Percentiles rank a stretch among this genome's conserved stretches.
phyloP scores from a whole-genome alignment of 2,329 filamentous ascomycete species.

The Clarireedia paspali region DNA sequence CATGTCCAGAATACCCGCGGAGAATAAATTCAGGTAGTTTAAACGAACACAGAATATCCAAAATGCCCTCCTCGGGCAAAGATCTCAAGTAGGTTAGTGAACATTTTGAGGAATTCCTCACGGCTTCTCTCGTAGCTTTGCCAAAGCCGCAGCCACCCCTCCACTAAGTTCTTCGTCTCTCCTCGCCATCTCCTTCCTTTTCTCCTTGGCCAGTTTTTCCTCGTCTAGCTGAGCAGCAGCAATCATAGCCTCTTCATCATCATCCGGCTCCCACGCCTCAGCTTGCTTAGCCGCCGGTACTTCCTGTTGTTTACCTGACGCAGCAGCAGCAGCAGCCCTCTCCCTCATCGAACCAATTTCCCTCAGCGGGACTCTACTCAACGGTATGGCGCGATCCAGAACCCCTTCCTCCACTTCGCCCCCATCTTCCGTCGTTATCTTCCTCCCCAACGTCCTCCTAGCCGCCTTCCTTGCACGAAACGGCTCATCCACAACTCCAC shows the following conservation, averaged over 20 bases:
- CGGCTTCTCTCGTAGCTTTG: constrained; percentile 35
- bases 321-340: neutral
- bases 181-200: constrained; percentile 18
- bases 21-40: too few species aligned
- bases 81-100: too few species aligned
- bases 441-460: constrained; percentile 38
- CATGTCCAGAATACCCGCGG: too few species aligned
- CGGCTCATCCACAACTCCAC: constrained; percentile 70
- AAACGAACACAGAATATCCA: too few species aligned
- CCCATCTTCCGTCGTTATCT: constrained; percentile 15
- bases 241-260: constrained; percentile 43
- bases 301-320: constrained; percentile 1
- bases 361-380: constrained; percentile 25
- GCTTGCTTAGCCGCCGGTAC: constrained; percentile 29
- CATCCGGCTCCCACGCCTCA: constrained; percentile 31
- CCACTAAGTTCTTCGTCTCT: constrained; percentile 42
- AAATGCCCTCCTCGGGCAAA: too few species aligned
- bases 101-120: neutral
- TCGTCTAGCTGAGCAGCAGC: constrained; percentile 40
- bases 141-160: constrained; percentile 54
- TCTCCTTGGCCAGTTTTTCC: constrained; percentile 26
- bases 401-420: constrained; percentile 29
- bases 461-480: constrained; percentile 69
- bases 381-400: constrained; percentile 29
- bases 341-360: constrained; percentile 16